Evolutionary conservation across 176 grass and related monocot species (phyloP).

Genomic region (Miscanthus lutarioriparius): DNA sequence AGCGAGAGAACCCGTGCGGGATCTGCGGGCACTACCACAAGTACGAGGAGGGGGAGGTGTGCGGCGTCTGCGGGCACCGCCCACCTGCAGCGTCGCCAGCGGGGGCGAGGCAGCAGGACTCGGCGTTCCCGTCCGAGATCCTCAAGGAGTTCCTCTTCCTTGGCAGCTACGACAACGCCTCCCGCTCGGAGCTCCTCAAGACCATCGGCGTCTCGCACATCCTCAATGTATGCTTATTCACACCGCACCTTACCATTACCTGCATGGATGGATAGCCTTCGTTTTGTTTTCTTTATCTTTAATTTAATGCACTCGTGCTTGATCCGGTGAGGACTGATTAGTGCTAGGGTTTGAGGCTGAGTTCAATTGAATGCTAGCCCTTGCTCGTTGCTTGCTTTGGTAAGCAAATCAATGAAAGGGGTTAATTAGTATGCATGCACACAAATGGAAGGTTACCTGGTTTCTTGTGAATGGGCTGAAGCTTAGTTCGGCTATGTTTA

Average conservation of each 20-base stretch:
- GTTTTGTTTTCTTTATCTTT: not conserved
- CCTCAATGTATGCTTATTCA: constrained; percentile 63
- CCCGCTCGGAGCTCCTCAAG: constrained; percentile 80
- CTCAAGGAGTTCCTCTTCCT: constrained; percentile 88
- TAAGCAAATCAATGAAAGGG: not conserved
- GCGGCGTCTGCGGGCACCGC: constrained; percentile 87
- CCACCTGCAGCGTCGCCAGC: constrained; percentile 19
- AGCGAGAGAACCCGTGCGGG: constrained; percentile 92
- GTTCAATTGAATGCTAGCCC: not conserved
- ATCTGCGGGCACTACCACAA: constrained; percentile 97
- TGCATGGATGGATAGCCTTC: not conserved
- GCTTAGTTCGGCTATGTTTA: not conserved
- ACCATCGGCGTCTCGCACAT: constrained; percentile 80
- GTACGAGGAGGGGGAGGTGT: constrained; percentile 90
- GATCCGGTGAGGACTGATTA: not conserved
- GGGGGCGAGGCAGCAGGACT: constrained; percentile 31
- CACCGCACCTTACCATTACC: not conserved
- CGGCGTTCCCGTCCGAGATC: constrained; percentile 80
- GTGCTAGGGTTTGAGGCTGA: constrained; percentile 13
- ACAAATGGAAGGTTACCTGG: not conserved
- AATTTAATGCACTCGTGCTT: not conserved
- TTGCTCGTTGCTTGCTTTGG: not conserved
- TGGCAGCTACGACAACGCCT: constrained; percentile 95
- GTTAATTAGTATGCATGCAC: not conserved
- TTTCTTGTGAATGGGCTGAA: not conserved